These are phyloP conservation scores for Prunella vulgaris DNA, from an alignment of 257 asterid species.

Conservation along the genomic window DNA sequence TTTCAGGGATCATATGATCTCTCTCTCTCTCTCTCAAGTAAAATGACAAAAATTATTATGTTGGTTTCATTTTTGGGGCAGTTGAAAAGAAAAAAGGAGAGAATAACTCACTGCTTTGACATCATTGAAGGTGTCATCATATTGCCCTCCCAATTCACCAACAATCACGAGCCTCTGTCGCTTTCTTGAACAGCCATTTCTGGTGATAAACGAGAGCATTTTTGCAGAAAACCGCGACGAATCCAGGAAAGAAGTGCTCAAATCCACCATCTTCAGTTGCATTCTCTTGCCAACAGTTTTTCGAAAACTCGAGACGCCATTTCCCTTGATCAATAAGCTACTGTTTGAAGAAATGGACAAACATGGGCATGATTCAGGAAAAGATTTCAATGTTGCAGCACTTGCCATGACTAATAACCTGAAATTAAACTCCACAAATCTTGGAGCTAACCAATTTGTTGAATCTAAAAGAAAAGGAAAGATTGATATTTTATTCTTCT, in stretches of 20 bases:
- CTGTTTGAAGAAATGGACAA: constrained; percentile 33
- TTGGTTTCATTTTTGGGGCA: neutral
- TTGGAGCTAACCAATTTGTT: neutral
- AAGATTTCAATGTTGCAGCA: constrained; percentile 27
- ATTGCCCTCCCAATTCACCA: constrained; percentile 54
- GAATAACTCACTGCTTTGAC: constrained; percentile 41
- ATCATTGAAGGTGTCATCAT: constrained; percentile 58
- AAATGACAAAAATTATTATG: neutral
- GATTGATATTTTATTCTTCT: neutral
- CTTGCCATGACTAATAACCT: constrained; percentile 31
- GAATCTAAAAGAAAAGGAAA: neutral
- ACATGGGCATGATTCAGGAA: constrained; percentile 34
- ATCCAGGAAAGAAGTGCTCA: constrained; percentile 41
- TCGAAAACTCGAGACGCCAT: constrained; percentile 13
- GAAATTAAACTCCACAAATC: neutral
- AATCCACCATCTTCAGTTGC: constrained; percentile 20
- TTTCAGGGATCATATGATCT: neutral
- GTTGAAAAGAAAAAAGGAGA: neutral
- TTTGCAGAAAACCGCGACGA: constrained; percentile 27
- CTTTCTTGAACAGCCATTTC: constrained; percentile 24
- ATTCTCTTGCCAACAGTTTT: constrained; percentile 21
- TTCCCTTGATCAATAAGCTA: constrained; percentile 17
- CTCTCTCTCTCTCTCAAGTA: neutral
- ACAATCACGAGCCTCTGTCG: constrained; percentile 36
- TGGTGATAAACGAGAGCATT: neutral